Conservation (phyloP, 2,329 filamentous ascomycete genomes). For the Diaporthe sp. region DNA sequence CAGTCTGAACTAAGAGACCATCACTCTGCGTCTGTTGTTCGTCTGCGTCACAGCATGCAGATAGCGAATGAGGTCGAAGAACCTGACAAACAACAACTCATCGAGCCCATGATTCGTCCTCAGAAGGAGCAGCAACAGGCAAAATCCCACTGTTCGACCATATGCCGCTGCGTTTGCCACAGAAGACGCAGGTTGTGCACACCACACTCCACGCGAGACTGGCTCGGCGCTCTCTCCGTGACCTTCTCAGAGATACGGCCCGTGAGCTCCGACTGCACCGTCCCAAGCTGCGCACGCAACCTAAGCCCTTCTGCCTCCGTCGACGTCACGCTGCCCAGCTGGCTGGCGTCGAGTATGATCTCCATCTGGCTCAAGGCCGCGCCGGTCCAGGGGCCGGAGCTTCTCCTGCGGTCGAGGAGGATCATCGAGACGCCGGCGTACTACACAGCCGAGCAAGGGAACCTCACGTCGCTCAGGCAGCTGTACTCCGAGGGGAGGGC, state of each 20-base stretch:
- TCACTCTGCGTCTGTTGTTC: background rate
- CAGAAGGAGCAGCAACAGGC: background rate
- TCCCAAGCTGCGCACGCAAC: background rate
- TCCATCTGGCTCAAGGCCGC: background rate
- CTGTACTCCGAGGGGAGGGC: background rate
- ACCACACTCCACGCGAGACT: background rate
- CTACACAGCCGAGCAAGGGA: constrained; percentile 1
- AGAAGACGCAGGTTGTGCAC: background rate
- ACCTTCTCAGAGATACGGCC: background rate
- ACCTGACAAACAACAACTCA: rapidly evolving
- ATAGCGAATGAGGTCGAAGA: background rate
- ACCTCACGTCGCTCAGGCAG: background rate
- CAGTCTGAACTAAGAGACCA: background rate
- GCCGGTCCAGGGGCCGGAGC: background rate
- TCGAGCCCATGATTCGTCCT: background rate
- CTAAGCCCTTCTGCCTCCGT: background rate
- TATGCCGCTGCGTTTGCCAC: background rate
- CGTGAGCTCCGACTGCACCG: background rate
- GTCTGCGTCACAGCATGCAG: background rate
- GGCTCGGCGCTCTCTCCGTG: background rate
- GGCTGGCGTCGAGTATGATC: background rate
- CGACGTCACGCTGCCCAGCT: background rate
- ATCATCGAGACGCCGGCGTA: constrained; percentile 20
- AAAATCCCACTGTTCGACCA: background rate
- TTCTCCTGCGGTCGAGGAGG: background rate